Evolutionary conservation across 768 basidiomycete species (phyloP), one percentile per base, ranked within the genome.

Genomic region (Tephrocybe rancida): DNA sequence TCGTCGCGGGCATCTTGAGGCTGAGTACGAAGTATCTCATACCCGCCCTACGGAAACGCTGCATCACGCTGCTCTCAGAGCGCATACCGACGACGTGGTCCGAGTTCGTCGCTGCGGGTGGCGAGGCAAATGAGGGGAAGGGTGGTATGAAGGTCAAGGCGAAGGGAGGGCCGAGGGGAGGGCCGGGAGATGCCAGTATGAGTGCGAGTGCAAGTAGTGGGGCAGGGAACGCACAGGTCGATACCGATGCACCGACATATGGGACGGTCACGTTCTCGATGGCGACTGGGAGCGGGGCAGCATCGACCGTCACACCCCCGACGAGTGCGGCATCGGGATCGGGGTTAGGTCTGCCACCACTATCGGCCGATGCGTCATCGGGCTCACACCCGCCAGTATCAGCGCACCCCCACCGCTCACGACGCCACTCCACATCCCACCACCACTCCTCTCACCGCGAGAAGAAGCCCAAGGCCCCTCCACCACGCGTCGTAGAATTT

Each of bases 1-100:
- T 78, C 53, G 65, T 82, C 16, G 67, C 76, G 1, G 83, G 82
- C 9, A 81, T 86, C 49, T 71, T 87, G 1, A 80, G 82, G n/a
- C 69, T 87, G n/a, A 73, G 80, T 57, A 84, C 82, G 25, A 87
- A 87, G 61, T 87, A 87, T 54, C 66, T 84, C 62, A 75, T 86
- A 25, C 66, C 71, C 2, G 71, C 76, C 47, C 73, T 86, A 13
- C 80, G 85, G 13, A 66, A 73, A 27, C 77, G 80, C 19, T 84
- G 81, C 53, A 76, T 84, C 26, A 56, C 72, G 29, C 70, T 83
- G 45, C 72, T 86, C 32, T 69, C 74, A 14, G 52, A 64, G 27
- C 70, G 70, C 25, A 68, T 79, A 38, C 78, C 78, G 8, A 56
- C 67, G 11, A 73, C 74, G 1, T 76, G 75, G 52, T 61, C 66